A percentile compares a stretch with the other conserved stretches of the same genome.
phyloP scores from a whole-genome alignment of 306 rosid genomes.

The Dalbergia cochinchinensis region DNA sequence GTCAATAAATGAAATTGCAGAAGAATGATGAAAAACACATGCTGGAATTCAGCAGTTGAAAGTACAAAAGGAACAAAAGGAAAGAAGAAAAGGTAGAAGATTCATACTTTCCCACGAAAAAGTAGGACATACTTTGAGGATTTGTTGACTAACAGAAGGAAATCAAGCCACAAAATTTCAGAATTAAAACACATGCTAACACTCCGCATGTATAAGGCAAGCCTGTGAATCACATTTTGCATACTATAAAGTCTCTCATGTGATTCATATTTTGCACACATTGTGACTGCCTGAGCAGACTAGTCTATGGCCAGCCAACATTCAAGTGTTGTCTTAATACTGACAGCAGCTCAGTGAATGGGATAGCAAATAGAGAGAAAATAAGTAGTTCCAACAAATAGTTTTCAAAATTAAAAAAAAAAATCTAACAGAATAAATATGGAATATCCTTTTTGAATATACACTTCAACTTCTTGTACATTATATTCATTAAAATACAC shows the following conservation, averaged over 20 bases:
- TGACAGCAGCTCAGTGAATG: neutral
- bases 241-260: neutral
- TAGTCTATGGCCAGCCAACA: slow-evolving; percentile 25
- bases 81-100: slow-evolving; percentile 1
- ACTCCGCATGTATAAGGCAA: neutral
- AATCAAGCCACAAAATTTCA: neutral
- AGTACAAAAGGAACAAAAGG: neutral
- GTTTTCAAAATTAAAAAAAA: neutral
- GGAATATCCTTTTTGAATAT: neutral
- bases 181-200: slow-evolving; percentile 24
- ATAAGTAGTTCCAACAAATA: neutral
- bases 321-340: neutral
- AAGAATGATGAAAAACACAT: slow-evolving; percentile 25
- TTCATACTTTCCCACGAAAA: slow-evolving; percentile 3
- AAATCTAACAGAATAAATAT: neutral
- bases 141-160: neutral
- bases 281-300: slow-evolving; percentile 31
- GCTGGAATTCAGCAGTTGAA: slow-evolving; percentile 23
- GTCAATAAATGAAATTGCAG: slow-evolving; percentile 43
- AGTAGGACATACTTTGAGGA: neutral
- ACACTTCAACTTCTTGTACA: neutral
- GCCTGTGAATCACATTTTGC: neutral
- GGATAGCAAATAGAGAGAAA: neutral
- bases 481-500: neutral
- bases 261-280: neutral